Percentiles rank a stretch among this genome's conserved stretches.
Evolutionary conservation across 73 alveolate genomes (phyloP).

Genomic region (Urostyla sp.): DNA sequence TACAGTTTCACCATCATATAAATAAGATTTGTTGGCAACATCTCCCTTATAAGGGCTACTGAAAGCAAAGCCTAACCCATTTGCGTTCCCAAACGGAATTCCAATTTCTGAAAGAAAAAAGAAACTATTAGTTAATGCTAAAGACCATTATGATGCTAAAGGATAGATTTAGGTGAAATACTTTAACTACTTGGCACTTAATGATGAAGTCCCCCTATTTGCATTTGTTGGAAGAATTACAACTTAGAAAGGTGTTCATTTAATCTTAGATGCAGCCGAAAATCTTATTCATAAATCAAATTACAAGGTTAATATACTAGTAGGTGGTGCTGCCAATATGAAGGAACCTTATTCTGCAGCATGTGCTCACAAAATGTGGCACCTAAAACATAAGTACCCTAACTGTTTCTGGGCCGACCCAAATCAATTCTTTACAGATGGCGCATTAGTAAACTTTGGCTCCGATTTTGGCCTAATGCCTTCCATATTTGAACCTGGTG

Average conservation of each 20-base stretch:
- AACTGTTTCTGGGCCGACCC: constrained; percentile 98
- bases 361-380: constrained; percentile 86
- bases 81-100: constrained; percentile 98
- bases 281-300: constrained; percentile 79
- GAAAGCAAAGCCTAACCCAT: constrained; percentile 82
- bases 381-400: constrained; percentile 90
- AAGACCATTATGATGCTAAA: constrained; percentile 92
- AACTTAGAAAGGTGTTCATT: constrained; percentile 97
- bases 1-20: constrained; percentile 96
- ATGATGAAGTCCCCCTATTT: constrained; percentile 84
- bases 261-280: constrained; percentile 95
- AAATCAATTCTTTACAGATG: constrained; percentile 96
- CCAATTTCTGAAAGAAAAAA: constrained; percentile 87
- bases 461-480: constrained; percentile 99
- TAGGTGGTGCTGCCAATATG: constrained; percentile 96
- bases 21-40: constrained; percentile 83
- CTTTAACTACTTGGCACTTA: constrained; percentile 85
- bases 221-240: constrained; percentile 98
- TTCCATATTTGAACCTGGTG: constrained; percentile 98
- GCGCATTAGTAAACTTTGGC: constrained; percentile 95
- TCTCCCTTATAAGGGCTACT: constrained; percentile 90
- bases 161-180: constrained; percentile 89
- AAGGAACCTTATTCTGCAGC: constrained; percentile 93
- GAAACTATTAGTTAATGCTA: constrained; percentile 80
- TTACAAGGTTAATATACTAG: constrained; percentile 87